A percentile compares a stretch with the other conserved stretches of the same genome.
Evolutionary conservation across 1,284 basidiomycete genomes (phyloP).

Genomic region (Ustilago cynodontis): DNA sequence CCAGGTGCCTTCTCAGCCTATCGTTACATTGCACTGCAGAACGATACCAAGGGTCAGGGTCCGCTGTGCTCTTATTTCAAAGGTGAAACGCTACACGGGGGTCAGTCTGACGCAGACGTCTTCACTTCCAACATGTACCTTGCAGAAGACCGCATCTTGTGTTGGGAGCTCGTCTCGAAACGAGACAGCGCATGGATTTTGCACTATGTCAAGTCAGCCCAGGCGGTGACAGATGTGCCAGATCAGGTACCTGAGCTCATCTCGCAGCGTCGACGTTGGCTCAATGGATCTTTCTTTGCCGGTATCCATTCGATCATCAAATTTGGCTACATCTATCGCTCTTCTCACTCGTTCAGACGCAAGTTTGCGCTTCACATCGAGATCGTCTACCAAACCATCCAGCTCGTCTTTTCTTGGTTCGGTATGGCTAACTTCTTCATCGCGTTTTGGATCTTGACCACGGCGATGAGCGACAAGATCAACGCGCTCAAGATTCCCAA

Average conservation of each 20-base stretch:
- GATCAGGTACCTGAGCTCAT: slow-evolving; percentile 66
- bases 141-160: slow-evolving; percentile 67
- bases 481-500: slow-evolving; percentile 60
- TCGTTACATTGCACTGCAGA: slow-evolving; percentile 86
- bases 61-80: slow-evolving; percentile 94
- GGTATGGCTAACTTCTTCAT: slow-evolving; percentile 64
- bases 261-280: slow-evolving; percentile 65
- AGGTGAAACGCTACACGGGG: slow-evolving; percentile 78
- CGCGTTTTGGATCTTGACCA: slow-evolving; percentile 65
- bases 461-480: slow-evolving; percentile 55
- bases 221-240: slow-evolving; percentile 67
- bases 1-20: slow-evolving; percentile 91
- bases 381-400: slow-evolving; percentile 66
- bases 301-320: slow-evolving; percentile 69
- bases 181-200: slow-evolving; percentile 71
- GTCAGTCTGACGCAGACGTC: slow-evolving; percentile 63
- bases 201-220: slow-evolving; percentile 67
- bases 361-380: slow-evolving; percentile 67
- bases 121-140: slow-evolving; percentile 69
- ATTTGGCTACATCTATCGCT: slow-evolving; percentile 68
- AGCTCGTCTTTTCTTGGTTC: slow-evolving; percentile 67
- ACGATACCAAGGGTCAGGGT: slow-evolving; percentile 83
- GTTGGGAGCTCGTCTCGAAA: slow-evolving; percentile 67
- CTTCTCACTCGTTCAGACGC: slow-evolving; percentile 60
- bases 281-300: slow-evolving; percentile 68